Evolutionary conservation across 1,139 yeast genomes (phyloP).

Genomic region (Entelexis sorbosivorans): DNA sequence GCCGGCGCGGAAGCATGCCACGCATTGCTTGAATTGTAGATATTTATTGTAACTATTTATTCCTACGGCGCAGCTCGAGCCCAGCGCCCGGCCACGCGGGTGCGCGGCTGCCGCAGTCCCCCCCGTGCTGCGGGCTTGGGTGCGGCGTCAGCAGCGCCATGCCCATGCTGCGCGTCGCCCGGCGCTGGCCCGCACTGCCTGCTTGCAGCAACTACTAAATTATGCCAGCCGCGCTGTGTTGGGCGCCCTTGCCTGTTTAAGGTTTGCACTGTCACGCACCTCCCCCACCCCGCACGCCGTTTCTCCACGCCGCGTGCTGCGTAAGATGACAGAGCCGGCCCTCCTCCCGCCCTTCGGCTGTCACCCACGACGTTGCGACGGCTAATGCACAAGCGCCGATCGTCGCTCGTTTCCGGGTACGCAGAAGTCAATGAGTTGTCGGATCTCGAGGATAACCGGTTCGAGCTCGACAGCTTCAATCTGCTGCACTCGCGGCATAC

Average conservation of each 20-base stretch:
- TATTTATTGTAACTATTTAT: constrained; percentile 7
- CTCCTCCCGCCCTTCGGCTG: background rate
- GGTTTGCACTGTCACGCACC: background rate
- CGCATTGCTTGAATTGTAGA: constrained; percentile 1
- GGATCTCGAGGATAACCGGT: constrained; percentile 8
- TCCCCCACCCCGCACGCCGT: background rate
- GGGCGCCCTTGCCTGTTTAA: no score
- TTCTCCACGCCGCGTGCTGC: background rate
- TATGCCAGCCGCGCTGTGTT: no score
- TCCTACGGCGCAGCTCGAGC: background rate
- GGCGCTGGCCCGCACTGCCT: no score
- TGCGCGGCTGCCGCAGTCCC: no score
- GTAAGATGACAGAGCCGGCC: background rate
- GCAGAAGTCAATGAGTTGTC: constrained; percentile 8
- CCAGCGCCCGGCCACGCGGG: background rate
- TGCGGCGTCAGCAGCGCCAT: no score
- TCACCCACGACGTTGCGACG: background rate
- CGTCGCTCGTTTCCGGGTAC: constrained; percentile 3
- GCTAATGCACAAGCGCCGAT: constrained; percentile 5
- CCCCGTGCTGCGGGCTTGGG: no score
- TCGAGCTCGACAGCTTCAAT: constrained; percentile 6
- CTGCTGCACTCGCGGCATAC: background rate
- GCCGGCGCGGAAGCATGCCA: no score
- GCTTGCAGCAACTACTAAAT: no score
- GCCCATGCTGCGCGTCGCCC: no score